Base-by-base conservation (phyloP, 2,329 filamentous ascomycete genomes). In the Coniosporium tulheliwenetii region DNA sequence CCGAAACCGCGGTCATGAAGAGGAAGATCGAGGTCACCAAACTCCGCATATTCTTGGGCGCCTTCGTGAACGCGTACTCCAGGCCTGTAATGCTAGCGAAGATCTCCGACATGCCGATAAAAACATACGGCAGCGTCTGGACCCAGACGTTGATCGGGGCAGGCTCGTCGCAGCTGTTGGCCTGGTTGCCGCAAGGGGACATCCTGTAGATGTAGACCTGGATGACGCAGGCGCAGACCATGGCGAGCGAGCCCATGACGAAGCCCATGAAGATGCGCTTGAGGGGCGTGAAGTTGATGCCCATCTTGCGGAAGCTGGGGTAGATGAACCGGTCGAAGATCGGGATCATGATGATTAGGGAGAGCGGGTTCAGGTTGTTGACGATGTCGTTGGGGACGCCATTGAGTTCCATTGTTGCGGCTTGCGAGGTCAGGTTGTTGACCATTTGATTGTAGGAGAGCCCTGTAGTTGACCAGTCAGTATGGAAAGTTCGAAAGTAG, bases 1-100 rank as follows among this genome's bases (percentile, higher is more conserved):
- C 67, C 2, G 72, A 73, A 36, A 74, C 65, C 2, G 74, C 75
- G 37, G 64, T 72, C 33, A 73, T 78, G 45, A 79, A 65, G 42
- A 77, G 63, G 50, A 73, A 78, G n/a, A 79, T 52, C 66, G 67
- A 56, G 59, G 66, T 66, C 43, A 68, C 61, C 44, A 69, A 66
- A 5, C 58, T 62, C 50, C 66, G 67, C 65, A 69, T 67, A 34
- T 52, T 57, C 33, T 59, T 52, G 0, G 65, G 65, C 1, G 65
- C 64, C 38, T 66, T 65, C 9, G 61, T 62, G 49, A 65, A 69
- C 8, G 65, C 65, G 30, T 66, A 57, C 38, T 69, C 65, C 8
- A 69, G 47, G 5, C 65, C 64, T 2, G 65, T 68, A 32, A 69
- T 58, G n/a, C 55, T 59, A 5, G 64, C 65, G 38, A 68, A 55